A percentile compares a stretch with the other conserved stretches of the same genome.
These are phyloP conservation scores for Neckera pumila DNA, from an alignment of 225 moss, liverwort and hornwort genomes.

Conservation along the genomic window DNA sequence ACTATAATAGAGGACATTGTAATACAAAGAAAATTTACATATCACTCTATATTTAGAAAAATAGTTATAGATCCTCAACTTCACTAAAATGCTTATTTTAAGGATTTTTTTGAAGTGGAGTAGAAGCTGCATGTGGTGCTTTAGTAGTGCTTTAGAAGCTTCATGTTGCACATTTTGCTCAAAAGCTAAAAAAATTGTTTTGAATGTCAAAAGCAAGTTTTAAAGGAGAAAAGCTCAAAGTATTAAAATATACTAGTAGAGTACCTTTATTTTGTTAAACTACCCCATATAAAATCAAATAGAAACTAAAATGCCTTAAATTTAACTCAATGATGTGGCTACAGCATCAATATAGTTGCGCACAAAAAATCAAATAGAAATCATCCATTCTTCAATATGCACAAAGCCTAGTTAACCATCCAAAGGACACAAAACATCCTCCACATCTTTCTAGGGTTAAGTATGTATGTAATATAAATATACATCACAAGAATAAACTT, in stretches of 20 bases:
- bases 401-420: too few relatives aligned
- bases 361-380: neutral
- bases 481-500: neutral
- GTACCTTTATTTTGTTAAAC: neutral
- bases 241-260: neutral
- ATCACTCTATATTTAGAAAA: neutral
- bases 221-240: neutral
- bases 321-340: neutral
- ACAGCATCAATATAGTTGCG: neutral
- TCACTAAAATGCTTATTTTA: neutral
- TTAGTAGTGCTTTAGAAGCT: neutral
- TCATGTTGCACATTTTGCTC: neutral
- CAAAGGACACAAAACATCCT: neutral
- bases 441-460: accelerated
- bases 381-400: neutral
- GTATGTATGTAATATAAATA: neutral
- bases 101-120: neutral
- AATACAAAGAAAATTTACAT: accelerated
- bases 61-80: neutral
- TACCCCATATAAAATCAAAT: neutral
- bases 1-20: neutral
- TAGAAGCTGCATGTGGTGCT: too few relatives aligned
- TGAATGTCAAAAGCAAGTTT: neutral
- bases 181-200: neutral
- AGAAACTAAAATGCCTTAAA: neutral